Evolutionary conservation across 495 filamentous ascomycete species (phyloP), one percentile per base, ranked within the genome.

Genomic region (Cetradonia linearis): DNA sequence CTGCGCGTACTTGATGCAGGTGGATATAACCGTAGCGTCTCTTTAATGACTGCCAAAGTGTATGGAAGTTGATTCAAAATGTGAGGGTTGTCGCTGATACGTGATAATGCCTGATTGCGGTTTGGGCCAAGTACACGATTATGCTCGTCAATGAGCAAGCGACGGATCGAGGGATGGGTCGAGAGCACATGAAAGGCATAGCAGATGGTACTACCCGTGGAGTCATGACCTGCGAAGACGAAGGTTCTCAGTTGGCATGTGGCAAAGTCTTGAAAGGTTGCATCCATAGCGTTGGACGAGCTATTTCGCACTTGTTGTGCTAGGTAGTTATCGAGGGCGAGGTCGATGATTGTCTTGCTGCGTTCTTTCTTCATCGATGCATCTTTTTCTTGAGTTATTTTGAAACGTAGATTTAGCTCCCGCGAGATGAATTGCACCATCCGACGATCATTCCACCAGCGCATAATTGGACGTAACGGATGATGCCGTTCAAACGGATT

Each of bases 131-230:
- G 56, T 27, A 65, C 42, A 25, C 44, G 27, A 25, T 34, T 25
- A 18, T 56, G 55, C 23, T 56, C 55, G 10, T n/a, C 38, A 38
- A 38, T 27, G 33, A 44, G 37, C 36, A 20, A 27, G 55, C 20
- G 3, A 13, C 70, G 70, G 13, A 70, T 69, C 1, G 65, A 53
- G 0, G 78, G 78, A 30, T 79, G 60, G 10, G 72, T 68, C 0
- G 71, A 70, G 14, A 85, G 73, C 33, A 81, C 70, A 63, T 81
- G 74, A 49, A 75, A 74, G 10, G 64, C 55, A 56, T 70, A 71
- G 53, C 59, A 54, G 37, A 76, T 60, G 0, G 68, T 71, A 34
- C 68, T 70, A 63, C 74, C 72, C 38, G 71, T 71, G 28, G 72
- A 70, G 53, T 73, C 70, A 55, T 70, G 69, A 18, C 69, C 68